These are phyloP conservation scores for Phylloporus arenicola DNA, from an alignment of 768 basidiomycete genomes.

Conservation along the genomic window DNA sequence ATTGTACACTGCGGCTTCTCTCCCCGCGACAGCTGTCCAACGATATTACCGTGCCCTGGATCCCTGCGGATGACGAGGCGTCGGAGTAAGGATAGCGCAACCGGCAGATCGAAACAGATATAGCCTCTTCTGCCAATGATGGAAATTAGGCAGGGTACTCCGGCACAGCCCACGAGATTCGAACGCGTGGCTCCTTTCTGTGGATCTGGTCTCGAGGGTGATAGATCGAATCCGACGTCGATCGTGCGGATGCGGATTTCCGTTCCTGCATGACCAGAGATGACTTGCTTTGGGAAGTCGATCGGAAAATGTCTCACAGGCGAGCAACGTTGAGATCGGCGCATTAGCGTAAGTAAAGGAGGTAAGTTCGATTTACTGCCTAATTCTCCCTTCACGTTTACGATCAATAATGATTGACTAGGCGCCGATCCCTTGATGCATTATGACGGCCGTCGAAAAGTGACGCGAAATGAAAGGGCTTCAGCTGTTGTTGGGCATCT, in stretches of 20 bases:
- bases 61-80: background rate
- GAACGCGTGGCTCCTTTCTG: slow-evolving; percentile 13
- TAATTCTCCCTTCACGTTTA: slow-evolving; percentile 4
- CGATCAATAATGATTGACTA: slow-evolving; percentile 3
- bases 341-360: slow-evolving; percentile 3
- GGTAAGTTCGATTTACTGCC: background rate
- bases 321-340: slow-evolving; percentile 13
- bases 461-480: slow-evolving; percentile 8
- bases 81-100: slow-evolving; percentile 11
- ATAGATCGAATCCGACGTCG: slow-evolving; percentile 21
- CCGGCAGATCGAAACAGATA: slow-evolving; percentile 12
- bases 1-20: background rate
- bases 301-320: slow-evolving; percentile 6
- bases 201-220: background rate
- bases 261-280: slow-evolving; percentile 14
- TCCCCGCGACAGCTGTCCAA: background rate
- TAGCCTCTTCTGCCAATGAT: slow-evolving; percentile 3
- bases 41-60: background rate
- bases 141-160: background rate
- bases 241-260: slow-evolving; percentile 17
- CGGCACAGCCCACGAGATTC: slow-evolving; percentile 20
- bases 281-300: slow-evolving; percentile 17
- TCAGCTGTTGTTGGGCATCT: too few relatives aligned
- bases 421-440: slow-evolving; percentile 12
- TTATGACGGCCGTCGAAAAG: background rate